Evolutionary conservation across 495 filamentous ascomycete genomes (phyloP).

Genomic region (Hypoxylon cercidicola): DNA sequence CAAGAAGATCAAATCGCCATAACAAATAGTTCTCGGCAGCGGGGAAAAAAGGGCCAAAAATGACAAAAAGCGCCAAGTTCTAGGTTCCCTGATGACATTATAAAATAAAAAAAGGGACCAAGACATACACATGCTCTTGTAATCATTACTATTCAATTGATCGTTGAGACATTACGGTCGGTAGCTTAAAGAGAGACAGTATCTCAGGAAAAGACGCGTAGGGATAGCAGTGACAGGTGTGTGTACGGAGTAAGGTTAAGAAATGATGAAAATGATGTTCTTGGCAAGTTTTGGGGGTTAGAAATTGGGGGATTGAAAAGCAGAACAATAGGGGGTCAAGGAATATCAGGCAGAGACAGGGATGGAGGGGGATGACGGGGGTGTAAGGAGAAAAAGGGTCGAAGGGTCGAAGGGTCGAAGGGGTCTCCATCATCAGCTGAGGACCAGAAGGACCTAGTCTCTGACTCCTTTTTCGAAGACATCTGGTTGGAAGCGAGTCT

Average conservation of each 20-base stretch:
- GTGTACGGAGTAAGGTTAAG: slow-evolving; percentile 23
- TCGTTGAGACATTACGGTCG: slow-evolving; percentile 46
- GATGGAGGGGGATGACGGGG: background rate
- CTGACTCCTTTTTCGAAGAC: no score
- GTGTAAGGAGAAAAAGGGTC: background rate
- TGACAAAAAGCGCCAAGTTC: slow-evolving; percentile 22
- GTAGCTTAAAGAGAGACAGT: slow-evolving; percentile 26
- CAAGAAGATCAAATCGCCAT: slow-evolving; percentile 45
- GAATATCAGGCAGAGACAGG: slow-evolving; percentile 27
- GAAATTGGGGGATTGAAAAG: slow-evolving; percentile 41
- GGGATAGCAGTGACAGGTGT: slow-evolving; percentile 13
- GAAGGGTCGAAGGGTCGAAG: background rate
- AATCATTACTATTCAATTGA: slow-evolving; percentile 46
- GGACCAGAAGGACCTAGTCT: background rate
- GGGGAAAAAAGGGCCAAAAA: slow-evolving; percentile 36
- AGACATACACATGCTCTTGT: slow-evolving; percentile 52
- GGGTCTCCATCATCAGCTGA: slow-evolving; percentile 34
- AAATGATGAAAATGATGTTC: slow-evolving; percentile 48
- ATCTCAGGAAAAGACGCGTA: slow-evolving; percentile 31
- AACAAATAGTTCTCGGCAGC: slow-evolving; percentile 43
- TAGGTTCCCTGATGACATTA: slow-evolving; percentile 1
- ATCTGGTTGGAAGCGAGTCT: background rate
- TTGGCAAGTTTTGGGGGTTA: slow-evolving; percentile 49
- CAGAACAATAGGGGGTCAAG: slow-evolving; percentile 35
- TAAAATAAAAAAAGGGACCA: slow-evolving; percentile 23